A percentile compares a stretch with the other conserved stretches of the same genome.
phyloP scores from a whole-genome alignment of 768 basidiomycete genomes.

The Tricholomella constricta region DNA sequence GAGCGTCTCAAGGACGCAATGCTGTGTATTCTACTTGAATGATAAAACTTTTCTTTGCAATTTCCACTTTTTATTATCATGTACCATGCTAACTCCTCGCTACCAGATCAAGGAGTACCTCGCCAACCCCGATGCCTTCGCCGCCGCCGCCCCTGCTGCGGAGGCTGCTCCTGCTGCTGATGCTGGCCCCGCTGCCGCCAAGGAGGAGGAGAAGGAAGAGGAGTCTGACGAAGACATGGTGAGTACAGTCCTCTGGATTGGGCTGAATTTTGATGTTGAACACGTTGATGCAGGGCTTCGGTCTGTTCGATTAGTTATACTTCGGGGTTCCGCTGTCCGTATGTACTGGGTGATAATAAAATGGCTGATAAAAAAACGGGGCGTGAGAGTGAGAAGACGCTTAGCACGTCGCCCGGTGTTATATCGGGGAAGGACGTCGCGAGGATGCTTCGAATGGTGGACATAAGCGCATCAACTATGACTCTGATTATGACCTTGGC shows the following conservation, averaged over 20 bases:
- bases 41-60: constrained; percentile 27
- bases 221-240: constrained; percentile 92
- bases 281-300: constrained; percentile 69
- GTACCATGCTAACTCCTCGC: constrained; percentile 18
- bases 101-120: constrained; percentile 90
- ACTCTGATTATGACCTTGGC: background rate
- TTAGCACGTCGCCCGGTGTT: constrained; percentile 6
- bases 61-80: background rate
- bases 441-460: background rate
- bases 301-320: constrained; percentile 79
- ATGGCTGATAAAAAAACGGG: constrained; percentile 6
- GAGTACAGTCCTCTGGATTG: constrained; percentile 25
- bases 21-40: constrained; percentile 31
- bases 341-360: constrained; percentile 20
- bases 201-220: constrained; percentile 83
- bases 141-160: constrained; percentile 70
- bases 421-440: constrained; percentile 1
- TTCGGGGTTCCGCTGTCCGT: constrained; percentile 13
- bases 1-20: constrained; percentile 53
- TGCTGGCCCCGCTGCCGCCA: constrained; percentile 43
- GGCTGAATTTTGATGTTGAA: constrained; percentile 2
- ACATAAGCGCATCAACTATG: constrained; percentile 7
- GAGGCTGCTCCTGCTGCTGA: constrained; percentile 58
- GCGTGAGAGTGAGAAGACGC: constrained; percentile 15
- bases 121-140: constrained; percentile 98